Conservation (phyloP, 2,329 filamentous ascomycete genomes). For the Byssoonygena ceratinophila region DNA sequence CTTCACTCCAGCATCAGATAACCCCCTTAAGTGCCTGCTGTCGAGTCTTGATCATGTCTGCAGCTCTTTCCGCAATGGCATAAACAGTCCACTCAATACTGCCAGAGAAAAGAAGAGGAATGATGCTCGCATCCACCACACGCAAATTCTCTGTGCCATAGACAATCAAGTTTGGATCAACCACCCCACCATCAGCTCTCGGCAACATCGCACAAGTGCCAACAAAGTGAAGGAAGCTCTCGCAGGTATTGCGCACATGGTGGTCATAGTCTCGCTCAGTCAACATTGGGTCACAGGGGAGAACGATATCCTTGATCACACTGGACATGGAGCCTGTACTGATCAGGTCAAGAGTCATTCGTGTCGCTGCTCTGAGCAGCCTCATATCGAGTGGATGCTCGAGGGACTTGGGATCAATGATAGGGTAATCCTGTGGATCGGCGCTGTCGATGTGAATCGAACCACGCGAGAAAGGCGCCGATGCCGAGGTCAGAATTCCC, state of each 20-base stretch:
- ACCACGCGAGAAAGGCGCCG: conserved; percentile 6
- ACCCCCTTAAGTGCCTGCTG: neutral
- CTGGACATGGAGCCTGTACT: neutral
- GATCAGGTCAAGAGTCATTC: neutral
- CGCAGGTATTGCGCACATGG: neutral
- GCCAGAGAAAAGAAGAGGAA: conserved; percentile 26
- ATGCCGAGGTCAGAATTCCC: neutral
- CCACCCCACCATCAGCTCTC: conserved; percentile 24
- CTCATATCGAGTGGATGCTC: conserved; percentile 5
- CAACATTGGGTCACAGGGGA: neutral
- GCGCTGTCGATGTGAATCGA: conserved; percentile 5
- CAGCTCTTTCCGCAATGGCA: conserved; percentile 29
- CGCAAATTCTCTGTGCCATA: conserved; percentile 20
- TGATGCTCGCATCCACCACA: conserved; percentile 29
- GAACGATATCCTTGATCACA: neutral
- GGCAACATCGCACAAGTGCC: conserved; percentile 35
- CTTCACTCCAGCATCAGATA: neutral
- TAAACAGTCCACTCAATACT: conserved; percentile 28
- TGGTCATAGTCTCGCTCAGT: conserved; percentile 2
- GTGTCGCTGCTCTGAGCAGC: conserved; percentile 4
- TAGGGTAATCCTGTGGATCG: neutral
- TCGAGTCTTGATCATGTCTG: conserved; percentile 7
- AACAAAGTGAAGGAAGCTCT: neutral
- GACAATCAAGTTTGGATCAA: conserved; percentile 21
- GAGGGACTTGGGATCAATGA: neutral